Percentiles rank a stretch among this genome's conserved stretches.
Conservation (phyloP, 2,329 filamentous ascomycete genomes). For the Monilinia aucupariae region DNA sequence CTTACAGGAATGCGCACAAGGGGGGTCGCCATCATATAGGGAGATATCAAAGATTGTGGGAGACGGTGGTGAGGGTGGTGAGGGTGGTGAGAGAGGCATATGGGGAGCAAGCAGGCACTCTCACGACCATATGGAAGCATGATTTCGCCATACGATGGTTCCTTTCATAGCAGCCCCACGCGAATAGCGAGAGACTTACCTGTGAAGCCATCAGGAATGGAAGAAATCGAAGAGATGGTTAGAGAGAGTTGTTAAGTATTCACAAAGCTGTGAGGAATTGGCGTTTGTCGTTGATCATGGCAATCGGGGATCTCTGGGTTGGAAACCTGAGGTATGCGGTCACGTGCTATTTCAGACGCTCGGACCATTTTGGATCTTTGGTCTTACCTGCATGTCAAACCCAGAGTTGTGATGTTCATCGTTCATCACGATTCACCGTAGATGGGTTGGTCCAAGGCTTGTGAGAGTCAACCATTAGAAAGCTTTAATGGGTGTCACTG, state of each 20-base stretch:
- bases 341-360: background rate
- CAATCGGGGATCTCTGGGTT: background rate
- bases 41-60: background rate
- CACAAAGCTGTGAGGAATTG: slow-evolving; percentile 5
- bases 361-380: background rate
- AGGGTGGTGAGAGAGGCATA: background rate
- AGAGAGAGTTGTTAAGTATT: slow-evolving; percentile 19
- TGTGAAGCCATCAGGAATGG: background rate
- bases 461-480: background rate
- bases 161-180: slow-evolving; percentile 16
- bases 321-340: background rate
- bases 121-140: slow-evolving; percentile 2
- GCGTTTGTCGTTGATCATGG: slow-evolving; percentile 16
- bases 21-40: background rate
- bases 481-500: background rate
- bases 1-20: background rate
- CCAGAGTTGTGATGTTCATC: background rate
- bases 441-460: background rate
- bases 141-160: slow-evolving; percentile 12
- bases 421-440: background rate
- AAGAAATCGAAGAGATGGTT: background rate
- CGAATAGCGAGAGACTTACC: slow-evolving; percentile 9
- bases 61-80: background rate
- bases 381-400: no score
- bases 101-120: slow-evolving; percentile 5